phyloP scores from a whole-genome alignment of 2,329 filamentous ascomycete species.

The Nemania sp. region DNA sequence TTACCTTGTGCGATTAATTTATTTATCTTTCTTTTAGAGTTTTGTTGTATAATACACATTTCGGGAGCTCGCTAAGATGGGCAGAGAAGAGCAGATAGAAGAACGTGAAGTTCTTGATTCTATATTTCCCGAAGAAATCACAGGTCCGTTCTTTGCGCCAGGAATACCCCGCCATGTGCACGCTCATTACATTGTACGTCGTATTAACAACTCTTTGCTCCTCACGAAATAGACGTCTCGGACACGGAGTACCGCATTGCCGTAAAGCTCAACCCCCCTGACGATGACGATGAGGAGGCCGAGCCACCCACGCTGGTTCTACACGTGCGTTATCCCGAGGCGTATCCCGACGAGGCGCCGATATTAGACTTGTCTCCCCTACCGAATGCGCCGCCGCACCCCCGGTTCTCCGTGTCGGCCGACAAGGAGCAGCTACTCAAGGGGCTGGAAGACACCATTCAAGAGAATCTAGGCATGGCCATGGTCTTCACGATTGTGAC shows the following conservation, averaged over 20 bases:
- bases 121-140: constrained; percentile 98
- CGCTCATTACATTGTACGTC: too few relatives aligned
- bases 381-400: constrained; percentile 75
- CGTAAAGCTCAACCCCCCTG: constrained; percentile 82
- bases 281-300: constrained; percentile 68
- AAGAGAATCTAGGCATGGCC: constrained; percentile 95
- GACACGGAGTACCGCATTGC: constrained; percentile 89
- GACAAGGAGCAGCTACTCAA: constrained; percentile 82
- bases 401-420: constrained; percentile 80
- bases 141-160: constrained; percentile 67
- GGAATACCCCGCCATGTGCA: constrained; percentile 28
- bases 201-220: constrained; percentile 22
- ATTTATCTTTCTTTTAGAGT: not conserved
- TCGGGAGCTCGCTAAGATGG: constrained; percentile 60
- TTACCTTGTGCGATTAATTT: not conserved
- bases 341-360: constrained; percentile 90
- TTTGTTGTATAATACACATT: not conserved
- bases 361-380: constrained; percentile 82
- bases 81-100: constrained; percentile 89
- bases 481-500: constrained; percentile 96
- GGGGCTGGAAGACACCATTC: constrained; percentile 78
- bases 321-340: constrained; percentile 87
- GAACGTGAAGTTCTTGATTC: constrained; percentile 98
- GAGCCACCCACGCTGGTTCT: constrained; percentile 81
- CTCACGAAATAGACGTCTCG: constrained; percentile 76